Evolutionary conservation across 495 filamentous ascomycete genomes (phyloP).

Genomic region (Aspergillus hancockii): DNA sequence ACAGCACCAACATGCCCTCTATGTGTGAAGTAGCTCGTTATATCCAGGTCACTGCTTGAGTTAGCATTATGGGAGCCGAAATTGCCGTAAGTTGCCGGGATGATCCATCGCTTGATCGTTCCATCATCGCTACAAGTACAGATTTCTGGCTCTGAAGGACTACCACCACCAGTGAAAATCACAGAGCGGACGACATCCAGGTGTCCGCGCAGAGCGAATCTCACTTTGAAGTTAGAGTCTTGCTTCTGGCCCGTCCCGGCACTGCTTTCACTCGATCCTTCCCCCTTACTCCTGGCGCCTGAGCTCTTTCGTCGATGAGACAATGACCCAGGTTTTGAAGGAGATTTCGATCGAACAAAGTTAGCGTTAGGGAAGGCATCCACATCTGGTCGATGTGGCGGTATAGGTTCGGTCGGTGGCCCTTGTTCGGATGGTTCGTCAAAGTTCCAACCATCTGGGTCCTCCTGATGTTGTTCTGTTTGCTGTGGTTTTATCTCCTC

Average conservation of each 20-base stretch:
- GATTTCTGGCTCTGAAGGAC: conserved; percentile 91
- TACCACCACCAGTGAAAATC: conserved; percentile 94
- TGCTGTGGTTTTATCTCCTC: conserved; percentile 35
- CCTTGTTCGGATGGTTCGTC: conserved; percentile 60
- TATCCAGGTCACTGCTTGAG: conserved; percentile 76
- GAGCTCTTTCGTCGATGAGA: conserved; percentile 84
- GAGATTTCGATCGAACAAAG: conserved; percentile 72
- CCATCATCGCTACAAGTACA: conserved; percentile 96
- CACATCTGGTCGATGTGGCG: conserved; percentile 70
- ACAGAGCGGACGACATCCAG: conserved; percentile 90
- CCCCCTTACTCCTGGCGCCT: conserved; percentile 62
- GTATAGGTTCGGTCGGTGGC: conserved; percentile 50
- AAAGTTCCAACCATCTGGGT: conserved; percentile 89
- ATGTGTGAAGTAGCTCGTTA: conserved; percentile 90
- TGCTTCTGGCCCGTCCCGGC: conserved; percentile 48
- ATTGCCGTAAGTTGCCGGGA: conserved; percentile 72
- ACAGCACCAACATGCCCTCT: conserved; percentile 90
- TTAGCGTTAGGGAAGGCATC: conserved; percentile 85
- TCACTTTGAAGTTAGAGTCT: conserved; percentile 78
- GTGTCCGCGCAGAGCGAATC: conserved; percentile 89
- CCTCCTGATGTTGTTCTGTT: conserved; percentile 45
- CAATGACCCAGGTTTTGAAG: conserved; percentile 61
- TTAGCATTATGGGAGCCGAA: conserved; percentile 53
- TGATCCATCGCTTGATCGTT: conserved; percentile 93
- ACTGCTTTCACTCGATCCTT: conserved; percentile 49